These are phyloP conservation scores for Kluyveromyces wickerhamii DNA, from an alignment of 805 yeast genomes.

Conservation along the genomic window DNA sequence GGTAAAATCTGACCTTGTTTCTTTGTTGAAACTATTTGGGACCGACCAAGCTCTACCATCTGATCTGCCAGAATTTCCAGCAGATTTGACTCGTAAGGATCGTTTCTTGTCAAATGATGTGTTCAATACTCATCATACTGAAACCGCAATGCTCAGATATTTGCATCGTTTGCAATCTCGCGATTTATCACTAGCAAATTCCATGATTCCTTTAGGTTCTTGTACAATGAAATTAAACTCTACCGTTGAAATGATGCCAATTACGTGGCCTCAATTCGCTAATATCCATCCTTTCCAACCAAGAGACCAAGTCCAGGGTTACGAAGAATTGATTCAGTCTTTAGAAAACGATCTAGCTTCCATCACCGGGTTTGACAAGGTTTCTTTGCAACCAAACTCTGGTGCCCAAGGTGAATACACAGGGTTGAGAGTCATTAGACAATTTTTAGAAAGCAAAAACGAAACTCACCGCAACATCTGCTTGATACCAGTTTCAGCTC, in stretches of 20 bases:
- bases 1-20: conserved; percentile 48
- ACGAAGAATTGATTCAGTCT: conserved; percentile 63
- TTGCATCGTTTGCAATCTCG: conserved; percentile 75
- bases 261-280: conserved; percentile 90
- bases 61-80: conserved; percentile 44
- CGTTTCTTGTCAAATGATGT: conserved; percentile 61
- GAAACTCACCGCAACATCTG: conserved; percentile 74
- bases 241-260: conserved; percentile 89
- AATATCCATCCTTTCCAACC: conserved; percentile 93
- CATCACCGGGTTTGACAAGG: conserved; percentile 87
- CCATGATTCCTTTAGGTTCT: conserved; percentile 96
- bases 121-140: conserved; percentile 83
- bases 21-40: conserved; percentile 50
- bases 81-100: conserved; percentile 46
- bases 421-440: conserved; percentile 78
- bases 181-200: conserved; percentile 87
- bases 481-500: conserved; percentile 94
- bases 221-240: conserved; percentile 98
- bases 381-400: conserved; percentile 91
- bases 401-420: conserved; percentile 99
- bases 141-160: conserved; percentile 90
- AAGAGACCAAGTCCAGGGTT: conserved; percentile 79
- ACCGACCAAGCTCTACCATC: conserved; percentile 15
- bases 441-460: conserved; percentile 65
- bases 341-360: conserved; percentile 79